These are phyloP conservation scores for Scleroderma citrinum DNA, from an alignment of 768 basidiomycete genomes.

Conservation along the genomic window DNA sequence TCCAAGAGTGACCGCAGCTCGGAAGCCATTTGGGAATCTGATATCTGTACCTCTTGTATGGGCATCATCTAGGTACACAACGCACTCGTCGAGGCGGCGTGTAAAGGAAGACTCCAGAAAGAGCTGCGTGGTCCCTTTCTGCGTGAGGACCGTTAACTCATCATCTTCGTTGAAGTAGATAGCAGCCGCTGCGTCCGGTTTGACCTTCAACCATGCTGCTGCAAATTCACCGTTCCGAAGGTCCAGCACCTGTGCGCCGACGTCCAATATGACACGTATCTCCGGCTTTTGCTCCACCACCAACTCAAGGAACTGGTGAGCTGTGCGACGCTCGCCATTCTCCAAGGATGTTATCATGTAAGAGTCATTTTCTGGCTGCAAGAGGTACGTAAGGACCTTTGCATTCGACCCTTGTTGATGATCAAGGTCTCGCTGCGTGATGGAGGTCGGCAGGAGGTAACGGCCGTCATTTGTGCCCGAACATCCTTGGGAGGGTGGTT, in stretches of 20 bases:
- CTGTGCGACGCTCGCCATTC: slow-evolving; percentile 11
- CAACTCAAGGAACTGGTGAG: slow-evolving; percentile 19
- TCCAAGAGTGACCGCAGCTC: not conserved
- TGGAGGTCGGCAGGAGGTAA: slow-evolving; percentile 4
- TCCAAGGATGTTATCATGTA: not conserved
- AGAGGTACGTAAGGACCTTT: slow-evolving; percentile 1
- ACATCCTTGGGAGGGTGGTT: not conserved
- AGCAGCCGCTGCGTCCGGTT: not conserved
- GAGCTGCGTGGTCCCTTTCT: not conserved
- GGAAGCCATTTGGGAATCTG: not conserved
- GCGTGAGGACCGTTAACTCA: not conserved
- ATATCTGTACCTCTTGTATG: not conserved
- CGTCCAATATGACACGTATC: slow-evolving; percentile 40
- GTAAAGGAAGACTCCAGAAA: not conserved
- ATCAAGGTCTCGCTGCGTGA: slow-evolving; percentile 16
- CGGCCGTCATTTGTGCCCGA: not conserved
- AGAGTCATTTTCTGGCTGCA: not conserved
- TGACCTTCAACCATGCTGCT: not conserved
- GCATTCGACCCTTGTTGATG: not conserved
- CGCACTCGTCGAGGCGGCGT: not conserved
- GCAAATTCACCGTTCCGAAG: not conserved
- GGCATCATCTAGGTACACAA: not conserved
- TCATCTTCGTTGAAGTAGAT: not conserved
- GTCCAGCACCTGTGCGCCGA: slow-evolving; percentile 49
- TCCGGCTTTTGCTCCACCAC: slow-evolving; percentile 26